Conservation (phyloP, 2,329 filamentous ascomycete species). For the Penicillium sp. region DNA sequence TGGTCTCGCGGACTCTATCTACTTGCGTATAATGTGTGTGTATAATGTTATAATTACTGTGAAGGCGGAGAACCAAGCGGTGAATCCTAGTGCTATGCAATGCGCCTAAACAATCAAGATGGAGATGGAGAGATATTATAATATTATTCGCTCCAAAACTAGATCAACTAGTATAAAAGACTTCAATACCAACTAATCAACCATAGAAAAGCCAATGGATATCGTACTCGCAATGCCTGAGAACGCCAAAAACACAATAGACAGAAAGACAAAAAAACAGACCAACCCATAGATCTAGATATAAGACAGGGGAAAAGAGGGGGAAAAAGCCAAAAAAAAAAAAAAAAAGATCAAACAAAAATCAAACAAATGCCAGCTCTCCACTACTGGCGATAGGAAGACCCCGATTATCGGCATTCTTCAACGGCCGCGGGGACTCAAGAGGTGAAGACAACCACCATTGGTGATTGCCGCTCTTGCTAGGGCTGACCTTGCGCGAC, state of each 20-base stretch:
- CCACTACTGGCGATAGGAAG: slow-evolving; percentile 27
- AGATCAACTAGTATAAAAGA: slow-evolving; percentile 14
- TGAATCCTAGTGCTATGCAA: background rate
- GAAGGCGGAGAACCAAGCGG: background rate
- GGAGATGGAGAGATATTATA: background rate
- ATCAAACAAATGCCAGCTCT: slow-evolving; percentile 28
- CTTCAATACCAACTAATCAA: background rate
- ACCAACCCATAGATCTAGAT: background rate
- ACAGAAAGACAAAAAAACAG: background rate
- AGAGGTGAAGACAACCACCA: slow-evolving; percentile 15
- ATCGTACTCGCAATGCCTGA: slow-evolving; percentile 27
- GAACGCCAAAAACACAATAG: slow-evolving; percentile 17
- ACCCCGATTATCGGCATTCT: slow-evolving; percentile 15
- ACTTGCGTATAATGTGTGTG: too few species aligned
- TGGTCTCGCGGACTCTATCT: background rate
- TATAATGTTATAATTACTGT: too few species aligned
- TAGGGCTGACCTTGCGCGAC: slow-evolving; percentile 16
- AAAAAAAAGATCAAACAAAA: too few species aligned
- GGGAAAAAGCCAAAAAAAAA: background rate
- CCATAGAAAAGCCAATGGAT: slow-evolving; percentile 28
- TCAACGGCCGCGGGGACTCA: slow-evolving; percentile 18
- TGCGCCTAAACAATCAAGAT: background rate
- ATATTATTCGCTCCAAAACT: slow-evolving; percentile 6
- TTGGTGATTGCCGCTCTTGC: slow-evolving; percentile 11
- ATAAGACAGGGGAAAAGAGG: background rate